Conservation (phyloP, 805 yeast genomes). For the Aciculoconidium aculeatum region DNA sequence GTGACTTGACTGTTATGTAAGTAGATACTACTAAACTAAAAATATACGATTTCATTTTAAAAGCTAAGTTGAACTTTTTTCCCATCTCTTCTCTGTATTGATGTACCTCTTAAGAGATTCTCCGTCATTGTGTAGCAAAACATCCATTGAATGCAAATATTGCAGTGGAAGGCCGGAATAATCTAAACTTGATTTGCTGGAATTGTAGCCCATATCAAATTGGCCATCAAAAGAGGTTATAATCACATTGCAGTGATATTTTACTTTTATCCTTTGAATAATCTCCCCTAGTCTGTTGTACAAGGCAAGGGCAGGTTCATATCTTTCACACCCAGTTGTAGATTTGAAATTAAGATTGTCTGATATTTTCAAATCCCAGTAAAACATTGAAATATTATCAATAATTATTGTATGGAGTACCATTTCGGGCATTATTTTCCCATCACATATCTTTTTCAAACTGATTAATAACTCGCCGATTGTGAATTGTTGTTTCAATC, state of each 20-base stretch:
- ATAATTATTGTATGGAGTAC: constrained; percentile 19
- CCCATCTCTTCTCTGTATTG: too few relatives aligned
- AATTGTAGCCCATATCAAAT: constrained; percentile 27
- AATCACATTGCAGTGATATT: constrained; percentile 22
- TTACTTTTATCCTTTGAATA: constrained; percentile 10
- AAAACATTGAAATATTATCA: constrained; percentile 30
- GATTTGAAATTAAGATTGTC: constrained; percentile 4
- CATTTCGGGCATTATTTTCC: constrained; percentile 1
- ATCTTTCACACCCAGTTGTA: constrained; percentile 7
- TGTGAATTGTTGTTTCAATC: constrained; percentile 1
- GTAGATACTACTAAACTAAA: too few relatives aligned
- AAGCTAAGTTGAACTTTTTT: too few relatives aligned
- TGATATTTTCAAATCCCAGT: constrained; percentile 22
- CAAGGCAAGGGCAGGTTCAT: constrained; percentile 5
- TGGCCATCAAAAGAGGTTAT: constrained; percentile 23
- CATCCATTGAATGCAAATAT: too few relatives aligned
- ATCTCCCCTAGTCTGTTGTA: constrained; percentile 12
- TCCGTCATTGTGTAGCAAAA: too few relatives aligned
- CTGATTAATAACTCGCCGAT: constrained; percentile 2
- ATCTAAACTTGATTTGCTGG: too few relatives aligned
- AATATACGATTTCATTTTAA: too few relatives aligned
- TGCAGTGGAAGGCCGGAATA: too few relatives aligned
- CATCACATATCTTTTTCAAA: constrained; percentile 3
- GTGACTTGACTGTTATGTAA: constrained; percentile 90
- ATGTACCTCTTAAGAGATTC: too few relatives aligned